Conservation (phyloP, 2,329 filamentous ascomycete genomes). For the Aspergillus sp. region DNA sequence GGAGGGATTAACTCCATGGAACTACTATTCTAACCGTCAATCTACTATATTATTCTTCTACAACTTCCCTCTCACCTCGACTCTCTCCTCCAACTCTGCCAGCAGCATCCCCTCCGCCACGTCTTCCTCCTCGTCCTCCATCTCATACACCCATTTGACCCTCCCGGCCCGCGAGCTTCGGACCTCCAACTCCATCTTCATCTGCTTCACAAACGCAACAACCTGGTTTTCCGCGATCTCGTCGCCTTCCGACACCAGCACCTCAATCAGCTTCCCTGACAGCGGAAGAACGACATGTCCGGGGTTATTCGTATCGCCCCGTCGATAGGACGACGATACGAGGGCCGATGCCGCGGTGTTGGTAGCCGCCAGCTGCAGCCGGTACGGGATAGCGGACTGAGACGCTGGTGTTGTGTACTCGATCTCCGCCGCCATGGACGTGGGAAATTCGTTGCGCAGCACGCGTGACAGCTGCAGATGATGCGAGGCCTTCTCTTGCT, state of each 20-base stretch:
- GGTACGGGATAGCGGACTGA: slow-evolving; percentile 31
- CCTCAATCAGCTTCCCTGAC: slow-evolving; percentile 50
- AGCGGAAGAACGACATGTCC: slow-evolving; percentile 49
- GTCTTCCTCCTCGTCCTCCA: slow-evolving; percentile 43
- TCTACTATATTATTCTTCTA: slow-evolving; percentile 8
- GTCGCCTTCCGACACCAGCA: slow-evolving; percentile 47
- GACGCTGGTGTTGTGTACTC: slow-evolving; percentile 36
- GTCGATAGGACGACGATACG: slow-evolving; percentile 35
- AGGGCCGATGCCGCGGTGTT: slow-evolving; percentile 36
- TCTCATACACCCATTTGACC: slow-evolving; percentile 44
- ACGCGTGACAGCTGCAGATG: slow-evolving; percentile 48
- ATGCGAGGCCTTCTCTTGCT: slow-evolving; percentile 26
- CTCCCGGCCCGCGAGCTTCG: slow-evolving; percentile 40
- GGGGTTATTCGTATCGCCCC: slow-evolving; percentile 42
- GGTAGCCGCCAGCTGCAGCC: slow-evolving; percentile 37
- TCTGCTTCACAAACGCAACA: slow-evolving; percentile 53
- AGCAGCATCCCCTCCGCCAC: slow-evolving; percentile 48
- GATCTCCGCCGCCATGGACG: slow-evolving; percentile 45
- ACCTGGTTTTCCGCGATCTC: slow-evolving; percentile 42
- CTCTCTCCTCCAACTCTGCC: slow-evolving; percentile 36
- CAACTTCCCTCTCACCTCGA: slow-evolving; percentile 23
- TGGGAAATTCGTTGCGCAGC: slow-evolving; percentile 52
- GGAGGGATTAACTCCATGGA: too few relatives aligned
- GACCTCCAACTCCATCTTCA: slow-evolving; percentile 63
- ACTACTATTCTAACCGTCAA: too few relatives aligned